These are phyloP conservation scores for Penicillium sp. DNA, from an alignment of 2,329 filamentous ascomycete species.

Conservation along the genomic window DNA sequence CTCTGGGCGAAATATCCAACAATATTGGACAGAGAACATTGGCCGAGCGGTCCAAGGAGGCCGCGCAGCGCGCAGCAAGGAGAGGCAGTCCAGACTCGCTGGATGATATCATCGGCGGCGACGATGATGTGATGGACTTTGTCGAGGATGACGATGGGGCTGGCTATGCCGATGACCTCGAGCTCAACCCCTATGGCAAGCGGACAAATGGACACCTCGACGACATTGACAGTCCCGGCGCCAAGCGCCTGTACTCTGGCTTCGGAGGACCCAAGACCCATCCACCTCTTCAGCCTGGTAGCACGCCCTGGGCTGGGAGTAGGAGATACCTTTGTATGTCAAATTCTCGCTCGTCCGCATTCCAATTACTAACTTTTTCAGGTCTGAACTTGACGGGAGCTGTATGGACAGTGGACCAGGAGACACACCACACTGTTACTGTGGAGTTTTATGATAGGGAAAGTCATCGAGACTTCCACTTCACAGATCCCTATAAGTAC, in stretches of 20 bases:
- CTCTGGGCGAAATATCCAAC: constrained; percentile 64
- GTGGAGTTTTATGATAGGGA: constrained; percentile 98
- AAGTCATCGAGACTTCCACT: constrained; percentile 89
- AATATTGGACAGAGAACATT: constrained; percentile 58
- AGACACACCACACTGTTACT: constrained; percentile 86
- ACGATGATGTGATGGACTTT: constrained; percentile 70
- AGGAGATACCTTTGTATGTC: constrained; percentile 75
- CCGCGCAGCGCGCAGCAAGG: constrained; percentile 52
- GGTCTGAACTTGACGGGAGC: constrained; percentile 84
- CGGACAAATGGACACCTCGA: constrained; percentile 52
- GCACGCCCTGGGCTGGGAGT: constrained; percentile 93
- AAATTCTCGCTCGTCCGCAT: not conserved
- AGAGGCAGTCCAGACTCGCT: constrained; percentile 69
- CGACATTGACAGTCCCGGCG: constrained; percentile 42
- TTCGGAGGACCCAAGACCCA: constrained; percentile 66
- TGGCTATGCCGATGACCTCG: constrained; percentile 64
- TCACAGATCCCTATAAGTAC: constrained; percentile 92
- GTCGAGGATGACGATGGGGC: constrained; percentile 94
- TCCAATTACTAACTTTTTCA: constrained; percentile 29
- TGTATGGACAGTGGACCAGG: constrained; percentile 95
- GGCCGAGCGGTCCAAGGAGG: constrained; percentile 54
- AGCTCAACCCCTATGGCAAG: constrained; percentile 61
- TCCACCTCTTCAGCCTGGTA: constrained; percentile 84
- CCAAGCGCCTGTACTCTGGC: constrained; percentile 51
- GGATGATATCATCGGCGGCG: constrained; percentile 71